Evolutionary conservation across 371 early-diverging fungal species (phyloP), one percentile per base, ranked within the genome.

Genomic region (Rhizomucor pusillus): DNA sequence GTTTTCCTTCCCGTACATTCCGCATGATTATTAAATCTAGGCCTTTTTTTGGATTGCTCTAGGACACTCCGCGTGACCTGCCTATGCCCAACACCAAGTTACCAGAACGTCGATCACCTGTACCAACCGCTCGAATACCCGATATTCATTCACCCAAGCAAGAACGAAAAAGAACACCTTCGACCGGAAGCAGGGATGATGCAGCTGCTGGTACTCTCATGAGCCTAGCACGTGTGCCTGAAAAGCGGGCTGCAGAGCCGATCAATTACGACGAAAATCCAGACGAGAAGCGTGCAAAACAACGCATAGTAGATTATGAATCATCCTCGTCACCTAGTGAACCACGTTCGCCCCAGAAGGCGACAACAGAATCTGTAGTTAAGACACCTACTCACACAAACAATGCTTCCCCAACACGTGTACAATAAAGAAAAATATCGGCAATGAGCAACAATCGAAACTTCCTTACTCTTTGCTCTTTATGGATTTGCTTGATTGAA

Each of bases 121-220:
- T 45, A 62, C 75, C 45, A 67, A 59, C 5, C 59, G 65, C 19
- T 71, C 67, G 75, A 23, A 73, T 77, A 57, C 72, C 77, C 5
- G 74, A 77, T 49, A 75, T 75, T 52, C 41, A 14, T 41, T 14
- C 19, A 3, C 41, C 16, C 16, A 14, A 41, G 16, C 16, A 41
- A 12, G 41, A 41, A 16, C 16, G 19, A 11, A 41, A 41, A 19
- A 41, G 41, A 19, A 16, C 19, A 14, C 41, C 41, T 41, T 14
- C 41, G 41, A 14, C 41, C 19, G 14, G 14, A 19, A 41, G 41
- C 41, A 41, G 16, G 41, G 19, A 74, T 54, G 65, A 54, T 11
- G 67, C 59, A 50, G 74, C 74, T 7, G 74, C 71, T 5, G 74
- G 71, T 52, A 74, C 74, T 5, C 47, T 74, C 14, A 74, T 74